Evolutionary conservation across 176 grass and related monocot species (phyloP), one percentile per base, ranked within the genome.

Genomic region (Oryza glaberrima): DNA sequence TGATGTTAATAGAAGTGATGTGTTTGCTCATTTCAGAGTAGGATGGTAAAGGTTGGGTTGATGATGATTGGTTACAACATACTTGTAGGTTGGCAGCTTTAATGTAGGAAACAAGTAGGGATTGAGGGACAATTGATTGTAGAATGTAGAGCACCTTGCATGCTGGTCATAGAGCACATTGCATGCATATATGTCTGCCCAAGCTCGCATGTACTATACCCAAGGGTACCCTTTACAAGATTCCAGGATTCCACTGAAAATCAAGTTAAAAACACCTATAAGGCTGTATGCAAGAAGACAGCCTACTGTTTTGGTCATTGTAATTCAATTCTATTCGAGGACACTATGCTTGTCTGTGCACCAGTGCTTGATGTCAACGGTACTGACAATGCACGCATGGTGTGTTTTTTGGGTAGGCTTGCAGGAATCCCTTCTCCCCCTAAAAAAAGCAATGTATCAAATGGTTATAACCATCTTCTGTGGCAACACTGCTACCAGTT

Each of bases 31-130:
- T 11, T 22, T 71, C 51, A 28, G 40, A n/a, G 28, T 25, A 46
- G 36, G 66, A 16, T 26, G 56, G 10, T 86, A 76, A 12, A 25
- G 13, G n/a, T 36, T 54, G 23, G n/a, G 13, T 86, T 25, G 34
- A n/a, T 28, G 54, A 73, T 54, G 68, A 36, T 40, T 12, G n/a
- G 34, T 44, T 61, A 79, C 7, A 20, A 32, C 30, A 32, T 32
- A 32, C 30, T 32, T 32, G 30, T 32, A 32, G 30, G 30, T 32
- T 3, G 13, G 30, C 20, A 17, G 41, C 7, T 51, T 12, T 61
- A 49, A n/a, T 77, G 48, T 65, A 15, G 22, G 10, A 65, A 77
- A 44, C 23, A 65, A 13, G 30, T 70, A 64, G 66, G 66, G 74
- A 49, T 43, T 81, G 63, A 19, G 11, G 63, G 54, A 20, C 36